Evolutionary conservation across 2,329 filamentous ascomycete species (phyloP), one percentile per base, ranked within the genome.

Genomic region (Diaporthe destruens): DNA sequence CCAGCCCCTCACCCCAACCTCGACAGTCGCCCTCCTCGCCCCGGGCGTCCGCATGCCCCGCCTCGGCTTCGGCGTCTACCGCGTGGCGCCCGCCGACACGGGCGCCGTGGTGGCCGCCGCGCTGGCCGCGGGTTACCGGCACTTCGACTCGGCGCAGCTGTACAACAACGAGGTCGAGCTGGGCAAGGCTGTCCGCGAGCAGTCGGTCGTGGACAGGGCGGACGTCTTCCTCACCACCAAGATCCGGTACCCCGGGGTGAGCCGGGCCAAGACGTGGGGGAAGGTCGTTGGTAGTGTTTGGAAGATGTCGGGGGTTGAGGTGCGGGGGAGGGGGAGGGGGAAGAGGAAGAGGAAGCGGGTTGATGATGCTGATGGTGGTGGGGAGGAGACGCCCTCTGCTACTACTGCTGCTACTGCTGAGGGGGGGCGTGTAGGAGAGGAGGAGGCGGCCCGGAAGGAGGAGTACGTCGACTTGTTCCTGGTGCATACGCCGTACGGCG

Each of bases 121-220:
- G 2, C 32, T 71, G 20, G 25, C 9, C 2, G 69, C 69, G 18
- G 57, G 69, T 0, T 67, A 71, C 32, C 56, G 69, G 20, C 69
- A 71, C 36, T 36, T 71, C 49, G 57, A 71, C 56, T 66, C 69
- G 32, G 57, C 69, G 18, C 69, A 71, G 57, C 42, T 71, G 44
- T 71, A 71, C 39, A 66, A 66, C 56, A 71, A 71, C 69, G 69
- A 71, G 23, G 69, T 42, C 3, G 69, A 71, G 59, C 32, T 71
- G 11, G 69, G 69, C 2, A 32, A 39, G 11, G 69, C 57, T 3
- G 1, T 71, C 12, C 47, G 34, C 29, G 29, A 29, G 20, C n/a
- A n/a, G 18, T 71, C 42, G 7, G 49, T 49, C 6, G 7, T 71
- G 6, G 7, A 14, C 1, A 23, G 69, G 16, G 1, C 29, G 39